These are phyloP conservation scores for Xylariaceae sp. DNA, from an alignment of 2,329 filamentous ascomycete species.

Conservation along the genomic window DNA sequence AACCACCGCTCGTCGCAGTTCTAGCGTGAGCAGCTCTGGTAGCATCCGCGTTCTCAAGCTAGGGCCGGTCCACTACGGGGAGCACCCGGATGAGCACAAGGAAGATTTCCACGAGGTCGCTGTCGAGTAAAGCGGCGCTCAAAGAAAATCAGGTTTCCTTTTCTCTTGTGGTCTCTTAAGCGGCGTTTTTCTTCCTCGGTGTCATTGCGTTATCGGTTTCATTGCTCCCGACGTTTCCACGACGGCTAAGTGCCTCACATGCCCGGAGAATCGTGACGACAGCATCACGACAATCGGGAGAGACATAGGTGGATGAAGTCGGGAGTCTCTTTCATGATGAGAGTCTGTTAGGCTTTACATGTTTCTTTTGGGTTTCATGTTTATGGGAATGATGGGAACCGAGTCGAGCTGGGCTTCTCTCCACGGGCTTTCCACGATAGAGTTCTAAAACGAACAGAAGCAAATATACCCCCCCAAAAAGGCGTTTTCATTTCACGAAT, in stretches of 20 bases:
- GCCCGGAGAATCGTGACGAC: not conserved
- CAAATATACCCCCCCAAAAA: not conserved
- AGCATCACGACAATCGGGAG: not conserved
- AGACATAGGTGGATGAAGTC: not conserved
- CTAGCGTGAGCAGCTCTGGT: constrained; percentile 47
- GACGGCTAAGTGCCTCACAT: not conserved
- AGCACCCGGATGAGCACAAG: constrained; percentile 52
- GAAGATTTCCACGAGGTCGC: constrained; percentile 50
- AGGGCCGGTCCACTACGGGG: constrained; percentile 59
- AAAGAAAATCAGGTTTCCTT: constrained; percentile 59
- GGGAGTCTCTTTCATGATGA: not conserved
- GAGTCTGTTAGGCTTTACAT: not conserved
- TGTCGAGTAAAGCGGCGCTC: constrained; percentile 57
- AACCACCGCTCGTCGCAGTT: constrained; percentile 43
- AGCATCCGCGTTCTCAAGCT: constrained; percentile 55
- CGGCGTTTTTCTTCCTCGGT: not conserved
- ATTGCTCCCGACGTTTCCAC: not conserved
- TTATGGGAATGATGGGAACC: not conserved
- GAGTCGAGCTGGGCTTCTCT: not conserved
- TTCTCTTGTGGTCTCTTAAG: constrained; percentile 42
- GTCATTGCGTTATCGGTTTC: constrained; percentile 3
- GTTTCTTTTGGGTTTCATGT: not conserved
- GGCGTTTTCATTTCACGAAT: not conserved
- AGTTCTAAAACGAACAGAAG: not conserved
- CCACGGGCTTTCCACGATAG: not conserved